A percentile compares a stretch with the other conserved stretches of the same genome.
phyloP scores from a whole-genome alignment of 2,329 filamentous ascomycete genomes.

The Botryotinia narcissicola region DNA sequence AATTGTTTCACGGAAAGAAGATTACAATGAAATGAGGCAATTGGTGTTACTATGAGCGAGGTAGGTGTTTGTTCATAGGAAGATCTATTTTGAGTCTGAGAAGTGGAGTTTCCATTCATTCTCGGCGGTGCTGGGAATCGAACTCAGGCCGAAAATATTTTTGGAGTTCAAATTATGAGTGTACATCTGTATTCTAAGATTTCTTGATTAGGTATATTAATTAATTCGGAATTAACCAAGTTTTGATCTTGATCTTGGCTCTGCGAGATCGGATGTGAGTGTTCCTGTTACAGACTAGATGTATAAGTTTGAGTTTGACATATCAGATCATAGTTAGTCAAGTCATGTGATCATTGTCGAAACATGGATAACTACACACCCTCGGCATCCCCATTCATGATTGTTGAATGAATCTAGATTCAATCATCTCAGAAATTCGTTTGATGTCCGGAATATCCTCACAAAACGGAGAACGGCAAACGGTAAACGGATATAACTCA shows the following conservation, averaged over 20 bases:
- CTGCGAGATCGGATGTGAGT: neutral
- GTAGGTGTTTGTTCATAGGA: neutral
- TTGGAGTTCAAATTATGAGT: too few relatives aligned
- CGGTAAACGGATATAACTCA: neutral
- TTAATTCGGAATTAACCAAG: neutral
- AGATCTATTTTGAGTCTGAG: neutral
- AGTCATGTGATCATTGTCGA: neutral
- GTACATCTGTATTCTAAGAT: too few relatives aligned
- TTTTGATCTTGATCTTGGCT: neutral
- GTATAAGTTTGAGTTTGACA: too few relatives aligned
- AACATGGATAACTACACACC: neutral
- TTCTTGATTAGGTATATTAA: too few relatives aligned
- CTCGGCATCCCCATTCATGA: neutral
- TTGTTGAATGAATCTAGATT: neutral
- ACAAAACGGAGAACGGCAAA: neutral
- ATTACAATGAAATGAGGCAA: too few relatives aligned
- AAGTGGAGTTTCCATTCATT: neutral
- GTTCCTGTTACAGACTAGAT: too few relatives aligned
- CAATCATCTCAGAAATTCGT: neutral
- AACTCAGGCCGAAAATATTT: too few relatives aligned
- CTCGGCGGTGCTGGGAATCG: neutral
- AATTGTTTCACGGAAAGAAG: too few relatives aligned
- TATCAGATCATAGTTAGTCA: neutral
- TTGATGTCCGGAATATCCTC: neutral
- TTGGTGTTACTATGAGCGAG: too few relatives aligned